Conservation (phyloP, 2,329 filamentous ascomycete species). For the Verticillium klebahnii region DNA sequence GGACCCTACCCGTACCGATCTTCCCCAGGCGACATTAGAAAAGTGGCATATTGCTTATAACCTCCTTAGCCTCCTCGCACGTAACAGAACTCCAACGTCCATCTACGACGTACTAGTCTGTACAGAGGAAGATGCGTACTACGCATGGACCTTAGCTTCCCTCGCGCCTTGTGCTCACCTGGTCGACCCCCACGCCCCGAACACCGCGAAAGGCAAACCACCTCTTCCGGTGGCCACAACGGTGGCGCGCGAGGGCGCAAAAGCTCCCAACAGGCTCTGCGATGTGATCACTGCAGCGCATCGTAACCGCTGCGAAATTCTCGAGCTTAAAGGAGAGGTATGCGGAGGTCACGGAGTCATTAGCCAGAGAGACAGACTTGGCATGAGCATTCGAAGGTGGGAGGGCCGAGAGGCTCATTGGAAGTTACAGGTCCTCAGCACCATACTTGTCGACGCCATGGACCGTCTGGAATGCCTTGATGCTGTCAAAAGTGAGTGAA, state of each 20-base stretch:
- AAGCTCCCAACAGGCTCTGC: conserved; percentile 69
- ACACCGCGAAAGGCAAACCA: conserved; percentile 45
- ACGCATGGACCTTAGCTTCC: conserved; percentile 73
- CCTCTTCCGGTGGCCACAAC: conserved; percentile 45
- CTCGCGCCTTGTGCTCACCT: conserved; percentile 67
- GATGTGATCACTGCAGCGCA: conserved; percentile 63
- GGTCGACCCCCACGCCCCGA: conserved; percentile 29
- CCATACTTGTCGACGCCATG: conserved; percentile 60
- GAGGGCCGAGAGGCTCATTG: conserved; percentile 59
- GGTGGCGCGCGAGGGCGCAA: conserved; percentile 73
- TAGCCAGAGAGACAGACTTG: conserved; percentile 56
- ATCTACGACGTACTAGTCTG: conserved; percentile 53
- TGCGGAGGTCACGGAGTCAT: conserved; percentile 23
- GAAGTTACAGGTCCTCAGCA: conserved; percentile 66
- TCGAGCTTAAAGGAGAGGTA: conserved; percentile 52
- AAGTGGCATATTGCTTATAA: conserved; percentile 63
- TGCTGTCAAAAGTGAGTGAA: neutral
- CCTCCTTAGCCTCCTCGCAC: conserved; percentile 49
- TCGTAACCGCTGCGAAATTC: conserved; percentile 59
- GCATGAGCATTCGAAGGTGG: conserved; percentile 72
- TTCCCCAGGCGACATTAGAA: conserved; percentile 49
- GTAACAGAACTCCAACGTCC: conserved; percentile 38
- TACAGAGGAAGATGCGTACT: conserved; percentile 61
- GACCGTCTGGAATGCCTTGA: conserved; percentile 29
- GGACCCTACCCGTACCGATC: conserved; percentile 53